Conservation (phyloP, 2,329 filamentous ascomycete genomes). For the Didymella segeticola region DNA sequence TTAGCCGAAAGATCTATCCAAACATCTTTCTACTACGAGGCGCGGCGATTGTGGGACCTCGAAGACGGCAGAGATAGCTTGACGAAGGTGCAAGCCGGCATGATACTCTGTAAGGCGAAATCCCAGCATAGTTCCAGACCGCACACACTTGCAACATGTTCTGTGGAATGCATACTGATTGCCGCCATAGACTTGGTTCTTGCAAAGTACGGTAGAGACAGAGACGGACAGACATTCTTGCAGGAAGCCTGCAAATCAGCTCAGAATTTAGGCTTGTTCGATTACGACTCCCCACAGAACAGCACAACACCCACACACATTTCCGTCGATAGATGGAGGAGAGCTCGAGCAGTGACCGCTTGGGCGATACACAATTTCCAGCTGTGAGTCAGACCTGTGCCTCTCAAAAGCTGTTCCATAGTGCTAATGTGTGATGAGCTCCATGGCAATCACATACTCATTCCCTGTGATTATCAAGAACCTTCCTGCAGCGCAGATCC, state of each 20-base stretch:
- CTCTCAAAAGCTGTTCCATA: no score
- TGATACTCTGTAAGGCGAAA: slow-evolving; percentile 31
- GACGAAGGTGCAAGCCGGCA: slow-evolving; percentile 35
- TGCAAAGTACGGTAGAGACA: slow-evolving; percentile 42
- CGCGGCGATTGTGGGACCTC: slow-evolving; percentile 36
- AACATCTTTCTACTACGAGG: slow-evolving; percentile 40
- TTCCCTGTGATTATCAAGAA: slow-evolving; percentile 30
- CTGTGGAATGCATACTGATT: not conserved
- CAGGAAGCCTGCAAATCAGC: slow-evolving; percentile 36
- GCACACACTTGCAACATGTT: no score
- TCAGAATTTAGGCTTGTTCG: slow-evolving; percentile 33
- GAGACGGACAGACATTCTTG: slow-evolving; percentile 37
- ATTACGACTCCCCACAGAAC: slow-evolving; percentile 13
- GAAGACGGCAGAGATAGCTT: slow-evolving; percentile 32
- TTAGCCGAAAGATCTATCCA: slow-evolving; percentile 33
- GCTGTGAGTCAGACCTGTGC: slow-evolving; percentile 24
- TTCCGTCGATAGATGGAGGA: slow-evolving; percentile 28
- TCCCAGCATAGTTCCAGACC: not conserved
- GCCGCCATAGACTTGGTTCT: slow-evolving; percentile 28
- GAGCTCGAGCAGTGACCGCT: slow-evolving; percentile 33
- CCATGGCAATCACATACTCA: slow-evolving; percentile 38
- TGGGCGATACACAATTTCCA: slow-evolving; percentile 45
- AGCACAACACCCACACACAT: slow-evolving; percentile 20
- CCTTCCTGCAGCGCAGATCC: slow-evolving; percentile 33
- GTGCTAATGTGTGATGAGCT: slow-evolving; percentile 22